These are phyloP conservation scores for Coemansia sp. DNA, from an alignment of 192 early-diverging fungal species.

Conservation along the genomic window DNA sequence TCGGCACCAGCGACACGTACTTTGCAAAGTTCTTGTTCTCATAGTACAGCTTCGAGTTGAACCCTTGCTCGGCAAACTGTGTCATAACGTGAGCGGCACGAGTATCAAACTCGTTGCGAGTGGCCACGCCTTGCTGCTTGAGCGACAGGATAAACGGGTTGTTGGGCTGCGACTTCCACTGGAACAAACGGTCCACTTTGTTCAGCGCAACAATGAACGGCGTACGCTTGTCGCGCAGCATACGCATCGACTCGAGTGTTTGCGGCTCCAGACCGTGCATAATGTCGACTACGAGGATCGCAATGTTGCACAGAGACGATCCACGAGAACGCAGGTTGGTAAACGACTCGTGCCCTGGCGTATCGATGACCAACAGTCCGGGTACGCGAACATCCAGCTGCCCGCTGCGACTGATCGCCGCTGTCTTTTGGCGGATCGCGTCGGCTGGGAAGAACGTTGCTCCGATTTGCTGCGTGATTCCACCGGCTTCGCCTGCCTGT, in stretches of 20 bases:
- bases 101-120: conserved; percentile 83
- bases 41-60: conserved; percentile 91
- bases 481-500: conserved; percentile 98
- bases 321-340: conserved; percentile 94
- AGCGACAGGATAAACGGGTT: conserved; percentile 80
- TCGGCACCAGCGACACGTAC: conserved; percentile 94
- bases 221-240: conserved; percentile 90
- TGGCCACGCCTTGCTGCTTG: conserved; percentile 65
- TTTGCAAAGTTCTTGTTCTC: conserved; percentile 94
- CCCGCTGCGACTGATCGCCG: conserved; percentile 62
- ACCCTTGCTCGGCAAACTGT: conserved; percentile 94
- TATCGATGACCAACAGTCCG: conserved; percentile 95
- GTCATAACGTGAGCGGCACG: conserved; percentile 75
- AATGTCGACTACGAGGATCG: conserved; percentile 98
- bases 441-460: conserved; percentile 98
- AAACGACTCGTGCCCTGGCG: conserved; percentile 99
- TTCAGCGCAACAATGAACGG: conserved; percentile 99
- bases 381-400: conserved; percentile 81
- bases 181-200: conserved; percentile 97
- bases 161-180: conserved; percentile 84
- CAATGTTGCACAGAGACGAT: conserved; percentile 98
- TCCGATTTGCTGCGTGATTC: conserved; percentile 99
- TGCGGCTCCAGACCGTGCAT: conserved; percentile 99
- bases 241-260: conserved; percentile 91
- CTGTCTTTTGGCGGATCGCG: conserved; percentile 90